Evolutionary conservation across 768 basidiomycete species (phyloP).

Genomic region (Tremella yokohamensis): DNA sequence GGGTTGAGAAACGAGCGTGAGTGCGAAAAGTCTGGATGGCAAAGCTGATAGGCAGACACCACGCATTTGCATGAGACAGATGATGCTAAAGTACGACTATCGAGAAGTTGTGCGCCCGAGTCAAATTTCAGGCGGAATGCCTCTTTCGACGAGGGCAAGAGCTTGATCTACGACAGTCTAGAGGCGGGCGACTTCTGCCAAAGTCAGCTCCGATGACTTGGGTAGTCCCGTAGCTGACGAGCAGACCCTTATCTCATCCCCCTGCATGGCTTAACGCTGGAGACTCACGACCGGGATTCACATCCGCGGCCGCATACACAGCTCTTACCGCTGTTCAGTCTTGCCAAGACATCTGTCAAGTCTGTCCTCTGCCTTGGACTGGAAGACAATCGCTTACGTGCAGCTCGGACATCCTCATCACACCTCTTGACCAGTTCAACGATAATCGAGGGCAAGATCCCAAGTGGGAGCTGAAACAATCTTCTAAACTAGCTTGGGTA

Average conservation of each 20-base stretch:
- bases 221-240: background rate
- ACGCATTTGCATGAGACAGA: constrained; percentile 47
- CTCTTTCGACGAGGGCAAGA: constrained; percentile 34
- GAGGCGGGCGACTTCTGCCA: constrained; percentile 48
- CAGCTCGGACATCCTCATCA: constrained; percentile 51
- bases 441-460: constrained; percentile 40
- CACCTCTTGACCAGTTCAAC: constrained; percentile 48
- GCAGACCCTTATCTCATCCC: constrained; percentile 48
- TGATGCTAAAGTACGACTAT: constrained; percentile 34
- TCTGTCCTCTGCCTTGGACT: constrained; percentile 6
- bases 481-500: constrained; percentile 45
- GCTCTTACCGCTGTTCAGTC: constrained; percentile 48
- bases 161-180: constrained; percentile 44
- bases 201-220: constrained; percentile 27
- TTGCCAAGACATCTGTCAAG: constrained; percentile 51
- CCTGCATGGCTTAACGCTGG: constrained; percentile 48
- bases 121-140: constrained; percentile 37
- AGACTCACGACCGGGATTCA: constrained; percentile 42
- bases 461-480: constrained; percentile 42
- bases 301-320: constrained; percentile 49
- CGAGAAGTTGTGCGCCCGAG: constrained; percentile 45
- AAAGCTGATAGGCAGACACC: constrained; percentile 26
- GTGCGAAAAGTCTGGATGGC: constrained; percentile 3
- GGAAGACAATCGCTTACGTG: background rate
- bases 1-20: constrained; percentile 45